Conservation (phyloP, 139 green algal species). For the Haematococcus sp. region DNA sequence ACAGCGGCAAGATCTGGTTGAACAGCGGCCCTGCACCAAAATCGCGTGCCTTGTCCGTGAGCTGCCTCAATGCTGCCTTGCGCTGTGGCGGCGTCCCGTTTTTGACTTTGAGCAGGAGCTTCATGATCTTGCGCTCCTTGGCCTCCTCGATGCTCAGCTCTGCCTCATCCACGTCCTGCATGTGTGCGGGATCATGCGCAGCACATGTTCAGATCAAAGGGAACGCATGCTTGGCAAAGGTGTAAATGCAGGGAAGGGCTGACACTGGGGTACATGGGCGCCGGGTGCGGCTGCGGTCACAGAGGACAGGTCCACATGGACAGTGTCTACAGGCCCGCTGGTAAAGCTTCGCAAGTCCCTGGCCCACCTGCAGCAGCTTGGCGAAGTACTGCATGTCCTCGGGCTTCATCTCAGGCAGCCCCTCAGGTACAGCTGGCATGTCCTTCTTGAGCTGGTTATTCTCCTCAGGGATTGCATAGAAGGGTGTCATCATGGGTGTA, state of each 20-base stretch:
- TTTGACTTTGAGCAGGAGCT: slow-evolving; percentile 98
- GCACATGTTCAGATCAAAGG: too few species aligned
- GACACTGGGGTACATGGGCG: too few species aligned
- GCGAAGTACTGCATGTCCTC: slow-evolving; percentile 98
- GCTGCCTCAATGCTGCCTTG: slow-evolving; percentile 91
- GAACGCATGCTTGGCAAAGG: too few species aligned
- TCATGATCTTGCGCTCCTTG: slow-evolving; percentile 99
- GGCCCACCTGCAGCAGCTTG: slow-evolving; percentile 85
- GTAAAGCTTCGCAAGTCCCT: too few species aligned
- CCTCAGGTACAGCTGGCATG: slow-evolving; percentile 63
- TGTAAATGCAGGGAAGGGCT: too few species aligned
- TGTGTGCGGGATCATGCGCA: background rate
- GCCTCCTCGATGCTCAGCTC: slow-evolving; percentile 88
- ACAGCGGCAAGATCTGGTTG: slow-evolving; percentile 97
- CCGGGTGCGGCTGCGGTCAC: too few species aligned
- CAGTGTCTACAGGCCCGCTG: too few species aligned
- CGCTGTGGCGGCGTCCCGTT: slow-evolving; percentile 97
- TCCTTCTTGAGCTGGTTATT: slow-evolving; percentile 54
- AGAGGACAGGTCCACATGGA: too few species aligned
- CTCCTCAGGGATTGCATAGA: slow-evolving; percentile 90
- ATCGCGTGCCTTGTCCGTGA: slow-evolving; percentile 97
- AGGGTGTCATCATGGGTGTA: slow-evolving; percentile 75
- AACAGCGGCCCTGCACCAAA: slow-evolving; percentile 95
- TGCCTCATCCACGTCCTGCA: slow-evolving; percentile 84
- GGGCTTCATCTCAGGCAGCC: slow-evolving; percentile 93